Base-by-base conservation (phyloP, 139 green algal species). In the Volvox reticuliferus region DNA sequence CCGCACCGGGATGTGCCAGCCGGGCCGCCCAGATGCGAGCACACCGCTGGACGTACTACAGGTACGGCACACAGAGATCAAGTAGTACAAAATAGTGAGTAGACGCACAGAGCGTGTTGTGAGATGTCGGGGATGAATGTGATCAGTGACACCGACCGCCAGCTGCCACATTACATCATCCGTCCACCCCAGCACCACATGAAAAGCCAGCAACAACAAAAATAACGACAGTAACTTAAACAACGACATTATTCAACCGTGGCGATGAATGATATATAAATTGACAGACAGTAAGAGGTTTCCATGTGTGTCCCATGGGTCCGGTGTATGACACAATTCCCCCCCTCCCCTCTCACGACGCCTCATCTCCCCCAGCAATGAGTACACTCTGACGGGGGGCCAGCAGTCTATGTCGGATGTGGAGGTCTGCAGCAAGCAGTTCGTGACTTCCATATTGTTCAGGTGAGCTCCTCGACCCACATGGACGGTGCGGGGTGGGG, bases 321-420 rank as follows among this genome's bases (percentile, higher is more conserved):
- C 44, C 44, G 44, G 44, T 55, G 44, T 55, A 5, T 55, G 44
- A 55, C 44, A 55, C 9, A 55, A 55, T 21, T 3, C 71, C 71
- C 32, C 71, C 32, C 71, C 65, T 26, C 65, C 65, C 12, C 3
- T 16, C 71, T 19, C 22, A 26, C 75, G 30, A 28, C 2, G 30
- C 75, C 75, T 12, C 3, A 50, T 86, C 50, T 19, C 6, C 36
- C 55, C 18, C 61, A 88, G 83, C 84, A 89, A 89, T 22, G 84
- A 89, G 84, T 89, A 89, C n/a, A 89, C 84, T n/a, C 28, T 89
- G 37, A 89, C 84, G 33, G 84, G 84, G 28, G 84, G 84, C 28
- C 63, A 50, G 69, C 9, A 2, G 28, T 71, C 69, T 26, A 44
- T 89, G 33, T 14, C 21, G 16, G 69, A 24, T 14, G 84, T 89